These are phyloP conservation scores for Cyclotella choctawhatcheeana DNA, from an alignment of 108 stramenopile genomes.

Conservation along the genomic window DNA sequence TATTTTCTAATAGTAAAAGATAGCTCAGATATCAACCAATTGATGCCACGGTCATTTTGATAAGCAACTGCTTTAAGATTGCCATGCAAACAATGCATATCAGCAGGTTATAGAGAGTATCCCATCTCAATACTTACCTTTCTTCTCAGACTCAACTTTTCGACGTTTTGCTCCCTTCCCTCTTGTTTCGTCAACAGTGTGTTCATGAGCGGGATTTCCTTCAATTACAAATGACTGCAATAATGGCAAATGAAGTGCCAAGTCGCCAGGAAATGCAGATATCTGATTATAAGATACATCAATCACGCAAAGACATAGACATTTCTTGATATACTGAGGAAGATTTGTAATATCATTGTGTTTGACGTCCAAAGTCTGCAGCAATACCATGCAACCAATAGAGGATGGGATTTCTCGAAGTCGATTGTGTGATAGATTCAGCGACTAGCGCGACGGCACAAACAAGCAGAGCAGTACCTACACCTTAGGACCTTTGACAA, in stretches of 20 bases:
- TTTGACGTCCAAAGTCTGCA: conserved; percentile 41
- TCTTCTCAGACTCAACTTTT: background rate
- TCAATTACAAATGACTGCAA: conserved; percentile 45
- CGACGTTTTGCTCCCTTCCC: background rate
- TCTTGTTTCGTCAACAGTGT: background rate
- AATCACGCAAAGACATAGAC: conserved; percentile 35
- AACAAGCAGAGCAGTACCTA: background rate
- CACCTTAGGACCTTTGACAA: background rate
- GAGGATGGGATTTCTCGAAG: conserved; percentile 31
- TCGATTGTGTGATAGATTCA: conserved; percentile 40
- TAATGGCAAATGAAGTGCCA: conserved; percentile 40
- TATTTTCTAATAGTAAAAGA: too few relatives aligned
- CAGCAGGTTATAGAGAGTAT: too few relatives aligned
- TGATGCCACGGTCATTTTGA: too few relatives aligned
- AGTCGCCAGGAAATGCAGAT: conserved; percentile 25
- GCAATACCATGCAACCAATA: conserved; percentile 18
- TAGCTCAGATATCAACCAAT: too few relatives aligned
- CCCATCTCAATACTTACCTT: background rate
- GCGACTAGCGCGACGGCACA: conserved; percentile 11
- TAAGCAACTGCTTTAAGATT: too few relatives aligned
- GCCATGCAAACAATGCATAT: too few relatives aligned
- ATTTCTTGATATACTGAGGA: conserved; percentile 26
- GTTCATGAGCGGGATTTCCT: conserved; percentile 35
- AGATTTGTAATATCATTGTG: conserved; percentile 30
- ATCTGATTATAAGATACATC: conserved; percentile 49